Percentiles rank a stretch among this genome's conserved stretches.
Conservation (phyloP, 106 monocot species). For the Dendrobium catenatum region DNA sequence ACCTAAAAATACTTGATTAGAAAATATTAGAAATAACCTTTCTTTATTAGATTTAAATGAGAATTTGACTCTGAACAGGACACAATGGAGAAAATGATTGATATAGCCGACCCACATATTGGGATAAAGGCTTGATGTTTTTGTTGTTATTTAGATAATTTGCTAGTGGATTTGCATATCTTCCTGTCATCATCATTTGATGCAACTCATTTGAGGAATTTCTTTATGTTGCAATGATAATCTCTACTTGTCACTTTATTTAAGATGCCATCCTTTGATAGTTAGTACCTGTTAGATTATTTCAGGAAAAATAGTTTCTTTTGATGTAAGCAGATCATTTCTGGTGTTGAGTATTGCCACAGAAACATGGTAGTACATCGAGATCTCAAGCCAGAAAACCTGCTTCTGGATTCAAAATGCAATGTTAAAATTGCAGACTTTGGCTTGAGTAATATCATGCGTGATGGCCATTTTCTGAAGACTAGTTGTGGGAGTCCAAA, state of each 20-base stretch:
- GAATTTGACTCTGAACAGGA: no score
- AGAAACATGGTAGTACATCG: conserved; percentile 35
- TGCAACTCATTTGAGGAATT: not conserved
- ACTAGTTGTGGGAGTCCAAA: conserved; percentile 34
- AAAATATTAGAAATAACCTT: no score
- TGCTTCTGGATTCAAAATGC: conserved; percentile 34
- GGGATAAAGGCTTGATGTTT: no score
- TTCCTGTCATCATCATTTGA: not conserved
- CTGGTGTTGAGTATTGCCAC: conserved; percentile 23
- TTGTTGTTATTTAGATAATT: not conserved
- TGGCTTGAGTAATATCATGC: conserved; percentile 38
- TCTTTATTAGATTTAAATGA: no score
- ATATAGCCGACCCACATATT: no score
- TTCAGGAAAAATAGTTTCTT: conserved; percentile 9
- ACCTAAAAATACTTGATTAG: no score
- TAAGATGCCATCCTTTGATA: not conserved
- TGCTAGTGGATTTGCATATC: not conserved
- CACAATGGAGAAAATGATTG: no score
- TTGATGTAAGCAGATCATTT: conserved; percentile 24
- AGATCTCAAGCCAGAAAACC: conserved; percentile 39
- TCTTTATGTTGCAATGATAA: not conserved
- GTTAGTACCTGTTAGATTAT: not conserved
- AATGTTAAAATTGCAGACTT: conserved; percentile 46
- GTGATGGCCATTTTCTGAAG: conserved; percentile 36
- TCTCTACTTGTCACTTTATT: not conserved